phyloP scores from a whole-genome alignment of 257 asterid species.

The Primulina eburnea region DNA sequence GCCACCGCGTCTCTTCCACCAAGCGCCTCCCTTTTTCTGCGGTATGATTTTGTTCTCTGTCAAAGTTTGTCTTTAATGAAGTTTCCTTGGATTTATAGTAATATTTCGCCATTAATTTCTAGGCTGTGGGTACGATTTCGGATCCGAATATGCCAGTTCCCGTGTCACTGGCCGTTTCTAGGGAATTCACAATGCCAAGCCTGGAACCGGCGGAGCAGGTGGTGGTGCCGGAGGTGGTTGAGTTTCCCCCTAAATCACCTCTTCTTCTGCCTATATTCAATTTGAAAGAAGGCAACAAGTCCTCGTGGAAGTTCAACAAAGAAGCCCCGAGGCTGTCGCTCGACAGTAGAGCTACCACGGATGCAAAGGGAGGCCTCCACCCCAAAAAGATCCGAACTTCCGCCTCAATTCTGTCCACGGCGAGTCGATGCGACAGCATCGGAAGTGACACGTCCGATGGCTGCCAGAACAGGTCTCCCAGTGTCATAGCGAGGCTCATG shows the following conservation, averaged over 20 bases:
- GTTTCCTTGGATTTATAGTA: background rate
- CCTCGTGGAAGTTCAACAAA: conserved; percentile 76
- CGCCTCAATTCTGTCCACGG: conserved; percentile 31
- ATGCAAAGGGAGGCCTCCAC: conserved; percentile 79
- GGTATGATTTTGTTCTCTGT: conserved; percentile 25
- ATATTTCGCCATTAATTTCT: background rate
- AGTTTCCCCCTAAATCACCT: conserved; percentile 52
- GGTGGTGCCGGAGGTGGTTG: conserved; percentile 24
- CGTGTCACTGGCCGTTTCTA: conserved; percentile 40
- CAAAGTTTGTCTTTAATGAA: background rate
- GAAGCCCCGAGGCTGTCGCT: conserved; percentile 89
- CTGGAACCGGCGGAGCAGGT: conserved; percentile 29
- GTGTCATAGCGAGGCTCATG: conserved; percentile 89
- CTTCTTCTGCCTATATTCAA: conserved; percentile 48
- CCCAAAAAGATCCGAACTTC: conserved; percentile 70
- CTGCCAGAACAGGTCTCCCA: conserved; percentile 54
- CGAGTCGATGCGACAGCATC: conserved; percentile 32
- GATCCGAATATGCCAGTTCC: conserved; percentile 56
- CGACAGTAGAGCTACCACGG: conserved; percentile 92
- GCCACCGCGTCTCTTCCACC: conserved; percentile 58
- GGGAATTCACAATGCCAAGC: conserved; percentile 35
- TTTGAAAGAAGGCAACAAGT: conserved; percentile 53
- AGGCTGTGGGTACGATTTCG: conserved; percentile 49
- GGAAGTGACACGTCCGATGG: conserved; percentile 42
- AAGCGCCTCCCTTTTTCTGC: conserved; percentile 62